Evolutionary conservation across 83 land plant species (phyloP).

Genomic region (Picea abies): DNA sequence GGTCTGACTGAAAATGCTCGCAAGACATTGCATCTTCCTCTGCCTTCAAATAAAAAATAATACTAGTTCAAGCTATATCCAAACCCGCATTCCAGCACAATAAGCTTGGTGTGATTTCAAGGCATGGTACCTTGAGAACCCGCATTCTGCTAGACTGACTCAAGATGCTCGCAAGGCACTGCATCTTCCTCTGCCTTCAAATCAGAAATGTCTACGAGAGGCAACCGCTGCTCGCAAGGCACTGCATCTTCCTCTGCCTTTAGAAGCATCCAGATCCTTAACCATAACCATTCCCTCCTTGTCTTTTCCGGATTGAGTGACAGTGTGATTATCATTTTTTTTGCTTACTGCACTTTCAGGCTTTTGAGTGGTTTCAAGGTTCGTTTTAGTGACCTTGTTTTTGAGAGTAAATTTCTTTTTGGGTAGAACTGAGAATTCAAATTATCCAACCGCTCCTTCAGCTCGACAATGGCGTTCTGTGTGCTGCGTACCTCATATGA

Average conservation of each 20-base stretch:
- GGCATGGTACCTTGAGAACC: not conserved
- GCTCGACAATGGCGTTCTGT: constrained; percentile 55
- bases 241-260: constrained; percentile 29
- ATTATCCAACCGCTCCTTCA: constrained; percentile 53
- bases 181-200: too few species aligned
- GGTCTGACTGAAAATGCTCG: not conserved
- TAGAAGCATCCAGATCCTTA: constrained; percentile 40
- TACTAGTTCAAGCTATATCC: not conserved
- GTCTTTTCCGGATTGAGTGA: constrained; percentile 5
- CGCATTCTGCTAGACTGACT: too few species aligned
- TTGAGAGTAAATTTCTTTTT: constrained; percentile 89
- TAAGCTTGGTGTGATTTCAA: not conserved
- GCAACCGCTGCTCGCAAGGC: too few species aligned
- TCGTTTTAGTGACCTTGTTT: constrained; percentile 43
- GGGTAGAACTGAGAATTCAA: constrained; percentile 54
- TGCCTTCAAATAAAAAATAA: constrained; percentile 15
- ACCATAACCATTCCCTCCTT: constrained; percentile 39
- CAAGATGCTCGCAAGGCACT: too few species aligned
- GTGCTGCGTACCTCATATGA: constrained; percentile 77
- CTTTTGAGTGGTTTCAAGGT: not conserved
- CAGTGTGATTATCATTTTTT: not conserved
- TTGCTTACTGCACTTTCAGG: constrained; percentile 1
- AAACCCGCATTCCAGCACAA: not conserved
- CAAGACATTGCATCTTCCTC: not conserved
- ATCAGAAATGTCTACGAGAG: too few species aligned